A percentile compares a stretch with the other conserved stretches of the same genome.
These are phyloP conservation scores for Alternaria infectoria DNA, from an alignment of 2,329 filamentous ascomycete genomes.

Conservation along the genomic window DNA sequence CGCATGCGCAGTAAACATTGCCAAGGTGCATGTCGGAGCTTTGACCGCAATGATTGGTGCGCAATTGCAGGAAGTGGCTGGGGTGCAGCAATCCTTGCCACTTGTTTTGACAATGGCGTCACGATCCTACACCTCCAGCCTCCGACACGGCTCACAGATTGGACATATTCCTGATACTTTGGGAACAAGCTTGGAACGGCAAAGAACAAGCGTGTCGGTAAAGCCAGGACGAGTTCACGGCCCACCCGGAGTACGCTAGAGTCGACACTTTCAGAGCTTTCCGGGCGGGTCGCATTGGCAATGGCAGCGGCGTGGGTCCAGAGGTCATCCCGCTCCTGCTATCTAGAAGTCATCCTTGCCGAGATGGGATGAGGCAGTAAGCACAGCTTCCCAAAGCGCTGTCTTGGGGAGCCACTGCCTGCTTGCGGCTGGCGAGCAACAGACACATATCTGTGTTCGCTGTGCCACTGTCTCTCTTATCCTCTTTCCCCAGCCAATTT, in stretches of 20 bases:
- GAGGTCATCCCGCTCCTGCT: slow-evolving; percentile 10
- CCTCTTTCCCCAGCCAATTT: background rate
- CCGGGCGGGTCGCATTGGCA: slow-evolving; percentile 1
- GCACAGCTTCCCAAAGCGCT: slow-evolving; percentile 1
- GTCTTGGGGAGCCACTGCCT: background rate
- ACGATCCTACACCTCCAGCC: background rate
- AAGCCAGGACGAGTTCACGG: slow-evolving; percentile 3
- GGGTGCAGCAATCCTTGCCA: slow-evolving; percentile 3
- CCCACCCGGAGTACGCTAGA: slow-evolving; percentile 6
- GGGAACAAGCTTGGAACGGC: background rate
- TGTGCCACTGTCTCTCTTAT: background rate
- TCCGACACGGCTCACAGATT: slow-evolving; percentile 1
- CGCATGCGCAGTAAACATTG: background rate
- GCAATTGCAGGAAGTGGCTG: slow-evolving; percentile 8
- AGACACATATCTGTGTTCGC: background rate
- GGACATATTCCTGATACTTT: background rate
- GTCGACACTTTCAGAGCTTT: slow-evolving; percentile 1
- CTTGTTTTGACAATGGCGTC: slow-evolving; percentile 9
- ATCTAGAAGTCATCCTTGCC: background rate
- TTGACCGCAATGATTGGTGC: slow-evolving; percentile 4
- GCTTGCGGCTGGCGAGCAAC: background rate
- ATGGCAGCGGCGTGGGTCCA: slow-evolving; percentile 4
- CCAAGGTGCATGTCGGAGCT: slow-evolving; percentile 8
- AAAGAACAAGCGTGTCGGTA: background rate
- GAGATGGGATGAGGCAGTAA: background rate